Evolutionary conservation across 2,329 filamentous ascomycete species (phyloP), one percentile per base, ranked within the genome.

Genomic region (Emericellopsis cladophorae): DNA sequence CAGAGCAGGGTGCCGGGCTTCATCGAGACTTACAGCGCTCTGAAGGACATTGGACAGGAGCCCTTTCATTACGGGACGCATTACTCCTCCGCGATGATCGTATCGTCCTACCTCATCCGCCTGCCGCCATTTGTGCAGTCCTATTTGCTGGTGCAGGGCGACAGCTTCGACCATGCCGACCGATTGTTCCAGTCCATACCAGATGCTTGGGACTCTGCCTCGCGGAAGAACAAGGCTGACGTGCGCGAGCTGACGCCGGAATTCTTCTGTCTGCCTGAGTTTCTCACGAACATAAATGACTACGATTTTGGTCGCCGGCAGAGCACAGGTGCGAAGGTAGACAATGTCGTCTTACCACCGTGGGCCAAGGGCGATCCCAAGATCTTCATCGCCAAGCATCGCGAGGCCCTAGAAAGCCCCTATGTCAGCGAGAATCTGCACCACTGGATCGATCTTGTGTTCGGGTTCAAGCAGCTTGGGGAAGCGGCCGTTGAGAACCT

Each of bases 11-110:
- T 93, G 48, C 68, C 76, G 0, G 85, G 88, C 7, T 94, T 92
- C 52, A 74, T 78, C 40, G 84, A 93, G 51, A 78, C 88, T 24
- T 96, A 95, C 57, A 79, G 81, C 49, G 84, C 86, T 14, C 81
- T 98, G 56, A 81, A 81, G 1, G 92, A 96, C 56, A 94, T 98
- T 70, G 86, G 82, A 7, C 89, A 95, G 36, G 81, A 84, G 1
- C 84, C 92, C 0, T 98, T 95, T 57, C 92, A 98, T 56, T 98
- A 96, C 50, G 92, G 92, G 15, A 98, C 93, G 0, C 93, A 98
- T 57, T 98, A 98, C 59, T 96, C 92, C 1, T 96, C 92, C 2
- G 92, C 92, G 7, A 98, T 96, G 92, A 95, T 95, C 44, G 92
- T 98, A 7, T 88, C 88, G 11, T 95, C 89, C 0, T 98, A 95